These are phyloP conservation scores for Pelargonium cotyledonis DNA, from an alignment of 441 rosid species.

Conservation along the genomic window DNA sequence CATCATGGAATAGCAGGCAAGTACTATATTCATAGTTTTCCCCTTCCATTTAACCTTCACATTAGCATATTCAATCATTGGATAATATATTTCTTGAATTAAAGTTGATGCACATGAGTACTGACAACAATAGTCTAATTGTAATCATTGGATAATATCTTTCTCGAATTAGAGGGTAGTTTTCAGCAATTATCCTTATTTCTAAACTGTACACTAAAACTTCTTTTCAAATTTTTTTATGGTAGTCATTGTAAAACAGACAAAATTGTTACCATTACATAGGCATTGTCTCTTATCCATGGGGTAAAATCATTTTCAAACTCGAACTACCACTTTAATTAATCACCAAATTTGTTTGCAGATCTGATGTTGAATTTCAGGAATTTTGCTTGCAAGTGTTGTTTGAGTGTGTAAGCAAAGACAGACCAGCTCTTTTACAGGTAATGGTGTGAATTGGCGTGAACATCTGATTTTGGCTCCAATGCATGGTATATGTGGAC, in stretches of 20 bases:
- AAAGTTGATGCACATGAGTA: background rate
- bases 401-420: slow-evolving; percentile 95
- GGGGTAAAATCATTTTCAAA: slow-evolving; percentile 3
- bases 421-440: slow-evolving; percentile 93
- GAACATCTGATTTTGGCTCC: background rate
- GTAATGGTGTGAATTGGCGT: slow-evolving; percentile 27
- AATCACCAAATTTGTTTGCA: slow-evolving; percentile 32
- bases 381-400: slow-evolving; percentile 94
- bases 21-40: slow-evolving; percentile 4
- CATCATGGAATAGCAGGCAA: slow-evolving; percentile 81
- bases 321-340: background rate
- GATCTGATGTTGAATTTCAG: slow-evolving; percentile 79
- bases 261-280: background rate
- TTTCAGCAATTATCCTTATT: too few relatives aligned
- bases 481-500: background rate
- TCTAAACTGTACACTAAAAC: too few relatives aligned
- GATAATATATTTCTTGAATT: background rate
- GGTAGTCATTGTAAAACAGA: too few relatives aligned
- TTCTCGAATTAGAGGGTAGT: too few relatives aligned
- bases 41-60: background rate
- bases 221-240: too few relatives aligned
- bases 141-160: too few relatives aligned
- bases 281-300: slow-evolving; percentile 9
- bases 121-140: background rate
- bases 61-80: background rate